Evolutionary conservation across 106 monocot genomes (phyloP), one percentile per base, ranked within the genome.

Genomic region (Posidonia australis): DNA sequence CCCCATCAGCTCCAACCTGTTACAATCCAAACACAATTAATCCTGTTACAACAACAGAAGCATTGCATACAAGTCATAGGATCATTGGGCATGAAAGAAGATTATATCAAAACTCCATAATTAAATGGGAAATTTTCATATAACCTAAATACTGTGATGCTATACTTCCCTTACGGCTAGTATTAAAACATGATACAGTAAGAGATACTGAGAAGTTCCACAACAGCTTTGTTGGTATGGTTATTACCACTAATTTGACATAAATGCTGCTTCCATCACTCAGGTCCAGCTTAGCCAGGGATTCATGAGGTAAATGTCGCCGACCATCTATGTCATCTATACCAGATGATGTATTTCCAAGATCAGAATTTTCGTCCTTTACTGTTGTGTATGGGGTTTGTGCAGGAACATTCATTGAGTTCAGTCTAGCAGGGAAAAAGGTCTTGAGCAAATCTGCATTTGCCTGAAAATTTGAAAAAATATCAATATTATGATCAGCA

Each of bases 1-100:
- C 72, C 26, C 96, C 96, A 77, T 98, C 96, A 78, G 96, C 90
- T 68, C 96, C 96, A 26, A 98, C 87, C 96, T 98, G 75, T n/a
- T 5, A 1, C 30, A 30, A 57, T 30, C 48, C 26, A 16, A 54
- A 54, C 23, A 57, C 0, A 57, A 30, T 12, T 53, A 10, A 53
- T 49, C 16, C 5, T 49, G 49, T 49, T 16, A 53, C 10, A 21
- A 53, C 21, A 7, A 53, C 2, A 21, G 19, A 53, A 21, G 53
- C 23, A 53, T 20, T 0, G 19, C 16, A 21, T 10, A 53, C 53
- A 53, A 53, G 21, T 12, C 20, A 53, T 21, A 21, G 53, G 10
- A 21, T 14, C n/a, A 53, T 53, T 53, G 53, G 10, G 10, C 9
- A 23, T 23, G 13, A 21, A 53, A 18, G n/a, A 53, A 53, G 53